Evolutionary conservation across 805 yeast genomes (phyloP).

Genomic region (Kazachstania africana): DNA sequence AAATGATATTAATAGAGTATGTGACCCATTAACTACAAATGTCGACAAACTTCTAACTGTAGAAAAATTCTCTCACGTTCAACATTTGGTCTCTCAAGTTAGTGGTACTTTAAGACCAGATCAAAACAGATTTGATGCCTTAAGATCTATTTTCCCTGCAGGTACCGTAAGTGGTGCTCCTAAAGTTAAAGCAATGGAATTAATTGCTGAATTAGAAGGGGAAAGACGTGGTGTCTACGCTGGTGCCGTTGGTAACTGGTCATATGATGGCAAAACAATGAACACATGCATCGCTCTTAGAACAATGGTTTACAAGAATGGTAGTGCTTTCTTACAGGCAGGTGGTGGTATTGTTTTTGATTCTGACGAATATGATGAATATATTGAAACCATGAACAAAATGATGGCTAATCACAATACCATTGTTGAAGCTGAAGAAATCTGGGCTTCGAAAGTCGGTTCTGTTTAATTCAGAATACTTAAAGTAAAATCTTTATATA

Average conservation of each 20-base stretch:
- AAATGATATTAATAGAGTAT: conserved; percentile 91
- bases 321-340: conserved; percentile 87
- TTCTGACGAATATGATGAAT: conserved; percentile 91
- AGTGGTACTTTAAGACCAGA: conserved; percentile 79
- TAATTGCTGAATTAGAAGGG: conserved; percentile 77
- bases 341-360: conserved; percentile 98
- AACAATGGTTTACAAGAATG: conserved; percentile 91
- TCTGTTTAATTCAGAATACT: conserved; percentile 3
- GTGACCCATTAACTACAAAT: conserved; percentile 70
- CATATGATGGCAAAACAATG: conserved; percentile 89
- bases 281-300: conserved; percentile 96
- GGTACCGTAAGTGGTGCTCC: conserved; percentile 99
- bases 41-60: conserved; percentile 85
- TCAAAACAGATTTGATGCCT: conserved; percentile 89
- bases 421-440: conserved; percentile 81
- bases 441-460: conserved; percentile 45
- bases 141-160: conserved; percentile 96
- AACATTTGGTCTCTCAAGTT: conserved; percentile 92
- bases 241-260: conserved; percentile 98
- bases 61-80: conserved; percentile 92
- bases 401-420: conserved; percentile 89
- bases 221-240: conserved; percentile 96
- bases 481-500: not conserved
- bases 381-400: conserved; percentile 92
- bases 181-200: conserved; percentile 91